A percentile compares a stretch with the other conserved stretches of the same genome.
These are phyloP conservation scores for Aspergillus coremiiformis DNA, from an alignment of 495 filamentous ascomycete genomes.

Conservation along the genomic window DNA sequence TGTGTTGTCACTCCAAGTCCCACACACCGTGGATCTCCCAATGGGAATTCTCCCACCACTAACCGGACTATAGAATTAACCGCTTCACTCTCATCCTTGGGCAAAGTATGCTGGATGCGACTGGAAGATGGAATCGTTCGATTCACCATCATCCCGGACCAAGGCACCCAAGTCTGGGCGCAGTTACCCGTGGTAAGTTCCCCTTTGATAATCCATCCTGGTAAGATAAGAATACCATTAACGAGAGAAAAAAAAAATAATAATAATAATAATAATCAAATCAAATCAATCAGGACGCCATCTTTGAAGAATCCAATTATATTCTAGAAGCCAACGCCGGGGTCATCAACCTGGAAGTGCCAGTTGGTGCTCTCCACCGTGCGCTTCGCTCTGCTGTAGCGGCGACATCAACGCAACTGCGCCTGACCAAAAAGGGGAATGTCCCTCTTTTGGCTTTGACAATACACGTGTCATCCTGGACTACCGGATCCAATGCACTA, in stretches of 20 bases:
- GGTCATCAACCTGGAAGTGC: slow-evolving; percentile 91
- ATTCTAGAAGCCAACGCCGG: slow-evolving; percentile 70
- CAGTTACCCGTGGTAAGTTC: slow-evolving; percentile 52
- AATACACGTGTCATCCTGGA: slow-evolving; percentile 54
- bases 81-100: slow-evolving; percentile 76
- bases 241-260: too few relatives aligned
- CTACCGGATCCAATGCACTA: slow-evolving; percentile 39
- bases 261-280: too few relatives aligned
- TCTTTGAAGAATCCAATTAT: slow-evolving; percentile 74
- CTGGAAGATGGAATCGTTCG: slow-evolving; percentile 78
- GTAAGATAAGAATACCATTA: too few relatives aligned
- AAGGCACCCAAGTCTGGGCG: slow-evolving; percentile 93
- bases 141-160: slow-evolving; percentile 91
- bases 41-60: neutral
- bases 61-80: slow-evolving; percentile 56
- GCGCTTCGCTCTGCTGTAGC: slow-evolving; percentile 78
- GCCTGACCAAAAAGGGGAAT: slow-evolving; percentile 86
- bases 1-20: neutral
- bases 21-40: neutral
- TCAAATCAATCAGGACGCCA: too few relatives aligned
- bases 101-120: slow-evolving; percentile 89
- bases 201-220: too few relatives aligned
- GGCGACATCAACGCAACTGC: slow-evolving; percentile 69
- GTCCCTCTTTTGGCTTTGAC: slow-evolving; percentile 79
- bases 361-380: slow-evolving; percentile 68